These are phyloP conservation scores for Ustilago bromivora DNA, from an alignment of 1,284 basidiomycete genomes.

Conservation along the genomic window DNA sequence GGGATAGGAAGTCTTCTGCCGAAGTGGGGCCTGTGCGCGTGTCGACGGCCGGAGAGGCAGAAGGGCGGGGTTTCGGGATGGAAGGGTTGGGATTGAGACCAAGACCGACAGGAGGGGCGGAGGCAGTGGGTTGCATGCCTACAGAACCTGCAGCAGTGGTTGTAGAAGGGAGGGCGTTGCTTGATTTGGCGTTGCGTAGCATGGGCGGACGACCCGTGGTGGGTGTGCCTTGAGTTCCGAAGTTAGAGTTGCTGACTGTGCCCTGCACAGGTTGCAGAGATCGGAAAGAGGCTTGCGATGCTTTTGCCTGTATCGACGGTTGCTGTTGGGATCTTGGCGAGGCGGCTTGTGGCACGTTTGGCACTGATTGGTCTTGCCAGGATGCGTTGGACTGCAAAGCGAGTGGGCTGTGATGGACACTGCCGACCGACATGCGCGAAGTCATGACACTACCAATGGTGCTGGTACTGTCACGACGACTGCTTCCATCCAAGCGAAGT, in stretches of 20 bases:
- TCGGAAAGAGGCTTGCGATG: constrained; percentile 29
- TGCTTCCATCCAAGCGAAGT: constrained; percentile 59
- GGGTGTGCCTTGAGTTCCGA: neutral
- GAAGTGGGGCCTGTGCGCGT: constrained; percentile 49
- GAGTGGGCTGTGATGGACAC: constrained; percentile 32
- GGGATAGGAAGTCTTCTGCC: constrained; percentile 61
- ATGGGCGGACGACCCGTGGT: constrained; percentile 3
- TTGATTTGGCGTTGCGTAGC: constrained; percentile 41
- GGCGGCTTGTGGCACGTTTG: neutral
- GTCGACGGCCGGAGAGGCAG: constrained; percentile 32
- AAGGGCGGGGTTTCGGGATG: constrained; percentile 18
- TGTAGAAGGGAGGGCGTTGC: constrained; percentile 15
- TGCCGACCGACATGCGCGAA: constrained; percentile 49
- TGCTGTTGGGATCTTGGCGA: neutral
- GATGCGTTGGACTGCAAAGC: constrained; percentile 17
- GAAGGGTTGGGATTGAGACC: constrained; percentile 1
- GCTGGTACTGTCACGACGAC: constrained; percentile 56
- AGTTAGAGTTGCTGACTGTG: neutral
- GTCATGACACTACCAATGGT: constrained; percentile 53
- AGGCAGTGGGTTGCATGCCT: constrained; percentile 32
- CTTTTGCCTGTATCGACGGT: constrained; percentile 12
- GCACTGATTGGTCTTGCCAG: constrained; percentile 13
- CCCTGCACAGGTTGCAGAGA: constrained; percentile 33
- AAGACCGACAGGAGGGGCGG: constrained; percentile 10
- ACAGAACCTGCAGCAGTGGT: constrained; percentile 8